Conservation (phyloP, 176 grass and related monocot species). For the Carex scoparia region DNA sequence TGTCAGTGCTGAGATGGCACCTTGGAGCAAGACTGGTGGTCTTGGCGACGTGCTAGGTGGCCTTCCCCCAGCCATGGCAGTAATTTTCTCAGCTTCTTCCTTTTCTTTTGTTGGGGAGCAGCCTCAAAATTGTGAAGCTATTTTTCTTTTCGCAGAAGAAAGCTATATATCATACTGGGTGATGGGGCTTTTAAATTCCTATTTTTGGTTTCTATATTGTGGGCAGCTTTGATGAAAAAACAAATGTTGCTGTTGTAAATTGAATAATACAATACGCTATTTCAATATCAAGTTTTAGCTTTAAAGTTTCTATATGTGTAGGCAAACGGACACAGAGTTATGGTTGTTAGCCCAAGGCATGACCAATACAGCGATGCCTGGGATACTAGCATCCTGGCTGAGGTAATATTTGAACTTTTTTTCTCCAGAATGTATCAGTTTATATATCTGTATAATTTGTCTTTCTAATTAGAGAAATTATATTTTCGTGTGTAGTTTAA, state of each 20-base stretch:
- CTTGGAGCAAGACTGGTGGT: conserved; percentile 93
- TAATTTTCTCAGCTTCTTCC: conserved; percentile 6
- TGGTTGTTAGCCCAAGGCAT: conserved; percentile 75
- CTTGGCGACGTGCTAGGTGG: conserved; percentile 94
- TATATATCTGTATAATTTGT: neutral
- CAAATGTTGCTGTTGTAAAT: neutral
- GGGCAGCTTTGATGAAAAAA: neutral
- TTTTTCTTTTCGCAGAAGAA: neutral
- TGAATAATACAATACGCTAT: neutral
- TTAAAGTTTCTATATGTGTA: conserved; percentile 23
- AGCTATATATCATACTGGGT: neutral
- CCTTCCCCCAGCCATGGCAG: conserved; percentile 84
- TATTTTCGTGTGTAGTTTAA: conserved; percentile 41
- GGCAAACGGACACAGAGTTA: conserved; percentile 80
- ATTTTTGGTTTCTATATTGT: neutral
- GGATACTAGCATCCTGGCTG: conserved; percentile 61
- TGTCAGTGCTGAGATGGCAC: conserved; percentile 72
- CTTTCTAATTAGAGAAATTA: conserved; percentile 1
- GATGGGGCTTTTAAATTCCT: neutral
- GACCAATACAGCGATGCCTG: conserved; percentile 96
- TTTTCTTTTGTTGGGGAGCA: neutral
- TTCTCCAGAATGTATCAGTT: neutral
- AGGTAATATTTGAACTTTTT: conserved; percentile 35
- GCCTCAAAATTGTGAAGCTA: neutral
- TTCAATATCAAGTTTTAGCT: conserved; percentile 3